These are phyloP conservation scores for Phlyctochytrium bullatum DNA, from an alignment of 192 early-diverging fungal genomes.

Conservation along the genomic window DNA sequence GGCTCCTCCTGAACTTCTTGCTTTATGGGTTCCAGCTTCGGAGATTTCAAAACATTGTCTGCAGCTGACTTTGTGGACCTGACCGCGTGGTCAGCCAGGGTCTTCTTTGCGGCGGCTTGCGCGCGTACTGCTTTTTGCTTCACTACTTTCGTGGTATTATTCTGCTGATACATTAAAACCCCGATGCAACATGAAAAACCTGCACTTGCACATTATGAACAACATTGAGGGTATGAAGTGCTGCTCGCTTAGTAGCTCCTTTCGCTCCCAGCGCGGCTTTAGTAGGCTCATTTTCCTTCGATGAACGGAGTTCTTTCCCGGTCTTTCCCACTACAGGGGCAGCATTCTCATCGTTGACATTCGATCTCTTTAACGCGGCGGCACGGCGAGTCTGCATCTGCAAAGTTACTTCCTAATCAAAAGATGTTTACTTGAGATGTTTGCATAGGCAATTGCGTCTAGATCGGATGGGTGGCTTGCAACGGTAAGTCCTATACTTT, in stretches of 20 bases:
- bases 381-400: constrained; percentile 7
- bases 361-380: not conserved
- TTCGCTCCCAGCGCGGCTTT: not conserved
- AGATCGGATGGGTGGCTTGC: too few relatives aligned
- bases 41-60: not conserved
- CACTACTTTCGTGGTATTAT: constrained; percentile 24
- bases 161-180: not conserved
- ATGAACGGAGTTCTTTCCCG: not conserved
- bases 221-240: not conserved
- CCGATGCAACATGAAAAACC: not conserved
- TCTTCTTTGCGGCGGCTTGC: constrained; percentile 17
- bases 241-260: not conserved
- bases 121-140: constrained; percentile 11
- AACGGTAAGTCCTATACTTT: too few relatives aligned
- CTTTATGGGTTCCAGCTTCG: not conserved
- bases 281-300: not conserved
- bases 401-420: too few relatives aligned
- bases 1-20: not conserved
- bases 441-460: too few relatives aligned
- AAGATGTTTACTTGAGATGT: too few relatives aligned
- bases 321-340: not conserved
- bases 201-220: constrained; percentile 2
- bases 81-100: not conserved
- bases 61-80: too few relatives aligned
- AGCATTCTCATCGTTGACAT: constrained; percentile 4